Conservation (phyloP, 495 filamentous ascomycete genomes). For the Aspergillus baeticus region DNA sequence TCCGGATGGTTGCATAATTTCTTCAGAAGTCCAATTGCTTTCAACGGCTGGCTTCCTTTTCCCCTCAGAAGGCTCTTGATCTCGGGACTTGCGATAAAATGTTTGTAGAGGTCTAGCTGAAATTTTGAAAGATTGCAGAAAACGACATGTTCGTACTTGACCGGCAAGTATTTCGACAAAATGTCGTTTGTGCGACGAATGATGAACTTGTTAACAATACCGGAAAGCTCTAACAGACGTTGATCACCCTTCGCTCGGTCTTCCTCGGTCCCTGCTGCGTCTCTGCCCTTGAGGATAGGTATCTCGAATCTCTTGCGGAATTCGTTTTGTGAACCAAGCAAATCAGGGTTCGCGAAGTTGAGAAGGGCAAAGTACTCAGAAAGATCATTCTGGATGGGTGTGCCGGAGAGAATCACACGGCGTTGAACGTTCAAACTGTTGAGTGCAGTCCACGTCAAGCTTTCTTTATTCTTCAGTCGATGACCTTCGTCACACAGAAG, state of each 20-base stretch:
- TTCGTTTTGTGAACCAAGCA: conserved; percentile 84
- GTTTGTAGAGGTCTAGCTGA: conserved; percentile 89
- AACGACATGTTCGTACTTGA: conserved; percentile 99
- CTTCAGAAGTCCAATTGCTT: conserved; percentile 94
- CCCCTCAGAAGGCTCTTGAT: conserved; percentile 90
- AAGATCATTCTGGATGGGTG: conserved; percentile 96
- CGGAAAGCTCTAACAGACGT: conserved; percentile 74
- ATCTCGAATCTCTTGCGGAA: conserved; percentile 95
- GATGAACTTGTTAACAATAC: conserved; percentile 95
- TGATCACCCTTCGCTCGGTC: conserved; percentile 85
- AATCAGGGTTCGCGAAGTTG: conserved; percentile 93
- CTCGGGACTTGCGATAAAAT: conserved; percentile 94
- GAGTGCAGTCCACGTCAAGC: conserved; percentile 86
- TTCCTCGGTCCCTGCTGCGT: conserved; percentile 82
- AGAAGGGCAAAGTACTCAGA: conserved; percentile 96
- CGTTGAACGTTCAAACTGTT: conserved; percentile 87
- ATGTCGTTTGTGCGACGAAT: conserved; percentile 98
- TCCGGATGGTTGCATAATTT: conserved; percentile 99
- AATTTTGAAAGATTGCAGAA: conserved; percentile 96
- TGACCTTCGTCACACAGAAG: conserved; percentile 99
- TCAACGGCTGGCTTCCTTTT: conserved; percentile 94
- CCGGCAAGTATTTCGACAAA: conserved; percentile 92
- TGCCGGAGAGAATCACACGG: conserved; percentile 93
- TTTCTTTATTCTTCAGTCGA: conserved; percentile 97
- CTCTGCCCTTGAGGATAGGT: conserved; percentile 88